Evolutionary conservation across 1,284 basidiomycete species (phyloP).

Genomic region (Butyriboletus regius): DNA sequence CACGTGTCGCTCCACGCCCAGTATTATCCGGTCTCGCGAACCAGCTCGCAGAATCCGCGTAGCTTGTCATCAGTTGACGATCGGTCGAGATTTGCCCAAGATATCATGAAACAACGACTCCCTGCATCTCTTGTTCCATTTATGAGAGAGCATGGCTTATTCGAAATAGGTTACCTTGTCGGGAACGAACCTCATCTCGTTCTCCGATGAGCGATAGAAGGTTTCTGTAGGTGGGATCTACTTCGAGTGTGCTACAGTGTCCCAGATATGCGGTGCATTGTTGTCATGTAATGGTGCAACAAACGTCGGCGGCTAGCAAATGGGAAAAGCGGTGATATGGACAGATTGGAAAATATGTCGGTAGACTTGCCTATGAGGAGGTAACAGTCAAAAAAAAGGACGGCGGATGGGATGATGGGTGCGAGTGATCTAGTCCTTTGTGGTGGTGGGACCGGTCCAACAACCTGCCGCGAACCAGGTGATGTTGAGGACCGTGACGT

Average conservation of each 20-base stretch:
- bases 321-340: too few species aligned
- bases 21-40: not conserved
- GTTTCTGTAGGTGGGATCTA: not conserved
- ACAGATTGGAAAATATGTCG: too few species aligned
- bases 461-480: too few species aligned
- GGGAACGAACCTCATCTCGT: not conserved
- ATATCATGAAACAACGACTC: conserved; percentile 13
- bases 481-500: too few species aligned
- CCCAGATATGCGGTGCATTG: too few species aligned
- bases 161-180: conserved; percentile 2
- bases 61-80: conserved; percentile 5
- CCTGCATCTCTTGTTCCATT: conserved; percentile 7
- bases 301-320: too few species aligned
- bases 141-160: conserved; percentile 21
- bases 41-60: conserved; percentile 4
- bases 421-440: too few species aligned
- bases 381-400: too few species aligned
- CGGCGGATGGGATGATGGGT: too few species aligned
- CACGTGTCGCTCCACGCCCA: conserved; percentile 12
- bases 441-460: too few species aligned
- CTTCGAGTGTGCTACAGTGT: not conserved
- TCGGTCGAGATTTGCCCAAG: conserved; percentile 4
- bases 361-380: too few species aligned
- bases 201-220: conserved; percentile 1
- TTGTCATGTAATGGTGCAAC: too few species aligned